Conservation (phyloP, 768 basidiomycete genomes). For the Hirschioporus abietinus region DNA sequence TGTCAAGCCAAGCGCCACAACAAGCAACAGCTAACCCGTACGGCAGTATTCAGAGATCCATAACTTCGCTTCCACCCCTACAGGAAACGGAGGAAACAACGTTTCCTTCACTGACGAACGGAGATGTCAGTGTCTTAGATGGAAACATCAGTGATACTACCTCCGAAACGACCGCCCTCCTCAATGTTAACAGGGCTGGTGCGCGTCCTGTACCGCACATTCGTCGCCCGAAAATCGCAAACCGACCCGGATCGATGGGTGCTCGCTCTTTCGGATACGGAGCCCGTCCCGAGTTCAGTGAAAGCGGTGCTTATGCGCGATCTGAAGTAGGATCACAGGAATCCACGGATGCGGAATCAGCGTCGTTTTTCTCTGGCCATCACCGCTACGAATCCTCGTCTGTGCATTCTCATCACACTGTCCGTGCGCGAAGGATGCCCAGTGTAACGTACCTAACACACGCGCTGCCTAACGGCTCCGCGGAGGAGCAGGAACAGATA, state of each 20-base stretch:
- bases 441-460: neutral
- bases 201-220: neutral
- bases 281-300: neutral
- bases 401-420: constrained; percentile 19
- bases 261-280: constrained; percentile 1
- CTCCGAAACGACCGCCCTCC: neutral
- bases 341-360: constrained; percentile 12
- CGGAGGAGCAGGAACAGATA: constrained; percentile 9
- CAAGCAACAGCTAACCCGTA: neutral
- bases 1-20: neutral
- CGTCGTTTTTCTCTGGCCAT: constrained; percentile 20
- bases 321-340: constrained; percentile 4
- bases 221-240: neutral
- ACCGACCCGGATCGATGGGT: neutral
- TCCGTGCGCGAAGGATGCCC: constrained; percentile 6
- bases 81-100: neutral
- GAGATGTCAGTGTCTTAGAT: neutral
- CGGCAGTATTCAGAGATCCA: neutral
- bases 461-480: constrained; percentile 20
- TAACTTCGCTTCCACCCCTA: neutral
- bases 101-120: neutral
- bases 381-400: constrained; percentile 23
- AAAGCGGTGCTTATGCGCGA: constrained; percentile 3
- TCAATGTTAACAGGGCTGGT: neutral
- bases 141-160: neutral